Evolutionary conservation across 768 basidiomycete species (phyloP), one percentile per base, ranked within the genome.

Genomic region (Kwoniella sp.): DNA sequence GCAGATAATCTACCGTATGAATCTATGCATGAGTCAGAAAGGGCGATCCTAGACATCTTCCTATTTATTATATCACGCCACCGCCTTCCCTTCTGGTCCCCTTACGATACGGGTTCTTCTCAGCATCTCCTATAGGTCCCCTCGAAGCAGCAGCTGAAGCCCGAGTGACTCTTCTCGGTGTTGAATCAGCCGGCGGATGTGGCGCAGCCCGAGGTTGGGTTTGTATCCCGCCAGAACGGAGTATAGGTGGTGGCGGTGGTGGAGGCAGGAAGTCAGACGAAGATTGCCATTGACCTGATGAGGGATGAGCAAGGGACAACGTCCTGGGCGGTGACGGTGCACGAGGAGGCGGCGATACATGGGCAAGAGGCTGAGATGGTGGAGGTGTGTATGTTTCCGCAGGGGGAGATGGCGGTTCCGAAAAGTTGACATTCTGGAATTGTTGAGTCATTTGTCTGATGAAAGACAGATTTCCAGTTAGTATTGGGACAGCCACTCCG

Each of bases 211-310:
- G 50, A 22, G 69, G 58, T 36, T 68, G 65, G 1, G 58, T 54
- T 19, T 64, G 65, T 4, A 73, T 55, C 21, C 72, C 73, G 13
- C 69, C 71, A 9, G 70, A 70, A 13, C 73, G 67, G 5, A 74
- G 51, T 46, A 75, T 66, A 8, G 73, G 76, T 21, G 64, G 71
- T 0, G 78, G 68, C 24, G 78, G 78, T 27, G 78, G 78, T 2
- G 78, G 78, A 21, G 76, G 78, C 27, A 79, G 57, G 55, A 79
- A 72, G 36, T 77, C 75, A 9, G 70, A 54, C 2, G 65, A 65
- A 10, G 76, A 68, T 61, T 75, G 66, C 78, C 78, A 79, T 21
- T 69, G 67, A 0, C 60, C 24, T 9, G 76, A 74, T 13, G 60
- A 56, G 1, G 78, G 78, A 40, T 74, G 76, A 0, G 78, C 51